These are phyloP conservation scores for Daldinia grandis DNA, from an alignment of 495 filamentous ascomycete genomes.

Conservation along the genomic window DNA sequence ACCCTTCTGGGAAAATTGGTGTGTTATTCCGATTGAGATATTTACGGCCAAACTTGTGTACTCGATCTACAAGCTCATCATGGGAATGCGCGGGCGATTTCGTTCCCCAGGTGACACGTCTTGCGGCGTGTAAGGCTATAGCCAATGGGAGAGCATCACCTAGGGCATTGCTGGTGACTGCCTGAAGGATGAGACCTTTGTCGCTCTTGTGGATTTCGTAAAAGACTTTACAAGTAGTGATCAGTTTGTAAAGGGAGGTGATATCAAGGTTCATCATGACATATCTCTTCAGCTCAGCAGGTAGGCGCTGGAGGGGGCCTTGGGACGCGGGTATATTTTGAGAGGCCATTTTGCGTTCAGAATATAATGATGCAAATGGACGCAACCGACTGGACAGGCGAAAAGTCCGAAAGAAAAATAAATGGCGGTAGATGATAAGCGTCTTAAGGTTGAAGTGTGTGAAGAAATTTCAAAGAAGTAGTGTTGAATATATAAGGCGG, in stretches of 20 bases:
- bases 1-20: neutral
- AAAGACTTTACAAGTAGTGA: neutral
- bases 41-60: neutral
- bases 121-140: neutral
- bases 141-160: neutral
- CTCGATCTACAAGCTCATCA: neutral
- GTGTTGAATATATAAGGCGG: too few species aligned
- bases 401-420: too few species aligned
- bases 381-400: too few species aligned
- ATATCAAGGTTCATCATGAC: neutral
- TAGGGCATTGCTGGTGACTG: neutral
- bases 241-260: neutral
- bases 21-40: neutral
- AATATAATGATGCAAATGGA: too few species aligned
- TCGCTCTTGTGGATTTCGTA: neutral
- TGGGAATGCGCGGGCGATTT: neutral
- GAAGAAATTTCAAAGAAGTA: too few species aligned
- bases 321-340: too few species aligned
- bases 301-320: neutral
- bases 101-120: neutral
- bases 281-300: neutral
- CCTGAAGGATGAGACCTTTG: neutral
- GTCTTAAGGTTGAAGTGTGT: too few species aligned
- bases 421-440: too few species aligned
- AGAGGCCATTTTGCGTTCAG: neutral